These are phyloP conservation scores for Aspergillus viridinutans DNA, from an alignment of 2,329 filamentous ascomycete species.

Conservation along the genomic window DNA sequence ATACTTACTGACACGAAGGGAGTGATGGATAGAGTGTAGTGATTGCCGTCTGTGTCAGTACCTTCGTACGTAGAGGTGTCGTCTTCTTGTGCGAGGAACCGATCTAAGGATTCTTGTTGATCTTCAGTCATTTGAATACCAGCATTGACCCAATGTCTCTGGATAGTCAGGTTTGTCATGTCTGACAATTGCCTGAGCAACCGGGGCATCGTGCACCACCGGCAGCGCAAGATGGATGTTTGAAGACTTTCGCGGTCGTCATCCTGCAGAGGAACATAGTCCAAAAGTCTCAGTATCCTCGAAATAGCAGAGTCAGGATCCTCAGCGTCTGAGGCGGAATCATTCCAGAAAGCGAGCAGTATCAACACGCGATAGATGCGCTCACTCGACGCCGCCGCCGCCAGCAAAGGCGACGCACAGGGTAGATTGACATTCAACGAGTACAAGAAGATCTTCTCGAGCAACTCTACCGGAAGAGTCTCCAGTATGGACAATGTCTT, in stretches of 20 bases:
- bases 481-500: constrained; percentile 38
- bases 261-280: constrained; percentile 27
- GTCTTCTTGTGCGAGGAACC: constrained; percentile 18
- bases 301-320: constrained; percentile 17
- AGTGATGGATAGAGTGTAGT: constrained; percentile 19
- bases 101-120: constrained; percentile 13
- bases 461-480: constrained; percentile 46
- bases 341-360: constrained; percentile 38
- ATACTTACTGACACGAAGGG: constrained; percentile 20
- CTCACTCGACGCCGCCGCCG: constrained; percentile 36
- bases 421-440: constrained; percentile 45
- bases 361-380: constrained; percentile 40
- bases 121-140: constrained; percentile 19
- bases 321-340: constrained; percentile 8
- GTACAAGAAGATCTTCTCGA: constrained; percentile 51
- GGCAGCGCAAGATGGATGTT: constrained; percentile 29
- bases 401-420: constrained; percentile 39
- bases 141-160: constrained; percentile 29
- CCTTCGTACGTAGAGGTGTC: constrained; percentile 16
- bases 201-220: constrained; percentile 38
- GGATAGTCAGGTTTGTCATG: constrained; percentile 31
- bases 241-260: constrained; percentile 32
- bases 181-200: constrained; percentile 31
- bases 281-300: constrained; percentile 32
- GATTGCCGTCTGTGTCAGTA: constrained; percentile 3